These are phyloP conservation scores for Lachnellula subtilissima DNA, from an alignment of 2,329 filamentous ascomycete species.

Conservation along the genomic window DNA sequence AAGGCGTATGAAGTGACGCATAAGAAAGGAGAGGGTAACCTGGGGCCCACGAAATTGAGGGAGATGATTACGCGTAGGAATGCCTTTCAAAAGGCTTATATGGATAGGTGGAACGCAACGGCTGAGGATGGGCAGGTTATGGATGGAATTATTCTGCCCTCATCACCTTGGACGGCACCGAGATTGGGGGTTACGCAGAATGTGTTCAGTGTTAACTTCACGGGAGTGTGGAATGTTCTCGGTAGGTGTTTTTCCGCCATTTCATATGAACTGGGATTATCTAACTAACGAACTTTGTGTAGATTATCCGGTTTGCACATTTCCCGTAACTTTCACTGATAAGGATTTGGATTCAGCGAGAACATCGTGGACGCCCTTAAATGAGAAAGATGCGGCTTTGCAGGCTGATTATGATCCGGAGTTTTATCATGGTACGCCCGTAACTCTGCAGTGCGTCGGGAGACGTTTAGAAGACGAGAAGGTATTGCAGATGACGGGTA, in stretches of 20 bases:
- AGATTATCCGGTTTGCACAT: slow-evolving; percentile 34
- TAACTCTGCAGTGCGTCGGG: slow-evolving; percentile 29
- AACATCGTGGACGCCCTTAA: slow-evolving; percentile 24
- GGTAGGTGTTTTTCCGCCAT: slow-evolving; percentile 15
- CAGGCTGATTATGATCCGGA: slow-evolving; percentile 30
- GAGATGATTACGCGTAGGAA: slow-evolving; percentile 32
- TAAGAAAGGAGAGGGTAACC: slow-evolving; percentile 24
- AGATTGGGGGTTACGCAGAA: slow-evolving; percentile 29
- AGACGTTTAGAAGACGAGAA: slow-evolving; percentile 31
- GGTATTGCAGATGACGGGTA: slow-evolving; percentile 34
- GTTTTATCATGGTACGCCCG: slow-evolving; percentile 30
- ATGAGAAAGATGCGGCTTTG: slow-evolving; percentile 24
- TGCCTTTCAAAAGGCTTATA: slow-evolving; percentile 32
- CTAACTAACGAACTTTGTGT: slow-evolving; percentile 3
- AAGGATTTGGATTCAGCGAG: slow-evolving; percentile 33
- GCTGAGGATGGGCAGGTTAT: slow-evolving; percentile 30
- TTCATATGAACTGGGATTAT: neutral
- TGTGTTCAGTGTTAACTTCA: slow-evolving; percentile 29
- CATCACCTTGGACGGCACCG: slow-evolving; percentile 33
- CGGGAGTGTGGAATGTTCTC: slow-evolving; percentile 30
- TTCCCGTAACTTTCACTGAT: slow-evolving; percentile 41
- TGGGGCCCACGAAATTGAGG: slow-evolving; percentile 28
- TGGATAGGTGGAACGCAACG: slow-evolving; percentile 34
- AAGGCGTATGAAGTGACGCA: slow-evolving; percentile 26
- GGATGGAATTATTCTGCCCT: slow-evolving; percentile 33